These are phyloP conservation scores for Epichloe coenophiala DNA, from an alignment of 2,329 filamentous ascomycete genomes.

Conservation along the genomic window DNA sequence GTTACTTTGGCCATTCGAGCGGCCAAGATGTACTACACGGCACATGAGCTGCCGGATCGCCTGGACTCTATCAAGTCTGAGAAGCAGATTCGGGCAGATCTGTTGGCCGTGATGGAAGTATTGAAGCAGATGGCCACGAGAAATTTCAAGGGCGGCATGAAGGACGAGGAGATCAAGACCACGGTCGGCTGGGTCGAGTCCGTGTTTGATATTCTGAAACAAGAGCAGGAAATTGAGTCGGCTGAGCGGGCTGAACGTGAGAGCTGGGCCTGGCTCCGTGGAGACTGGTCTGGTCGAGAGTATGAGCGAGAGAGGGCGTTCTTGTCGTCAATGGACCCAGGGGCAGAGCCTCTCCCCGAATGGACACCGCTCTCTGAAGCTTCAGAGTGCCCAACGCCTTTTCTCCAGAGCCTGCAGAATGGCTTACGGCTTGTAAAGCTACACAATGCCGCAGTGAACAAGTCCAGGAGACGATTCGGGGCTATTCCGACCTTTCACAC, in stretches of 20 bases:
- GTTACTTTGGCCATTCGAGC: constrained; percentile 91
- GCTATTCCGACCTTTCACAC: constrained; percentile 79
- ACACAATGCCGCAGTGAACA: constrained; percentile 78
- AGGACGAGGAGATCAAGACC: constrained; percentile 59
- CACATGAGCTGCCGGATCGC: constrained; percentile 75
- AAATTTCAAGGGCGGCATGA: constrained; percentile 73
- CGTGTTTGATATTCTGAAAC: constrained; percentile 61
- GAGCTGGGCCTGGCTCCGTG: constrained; percentile 66
- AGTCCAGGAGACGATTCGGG: constrained; percentile 76
- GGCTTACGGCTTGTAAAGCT: constrained; percentile 72
- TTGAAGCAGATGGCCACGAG: constrained; percentile 83
- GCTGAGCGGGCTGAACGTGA: constrained; percentile 56
- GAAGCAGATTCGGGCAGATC: constrained; percentile 67
- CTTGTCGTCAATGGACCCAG: constrained; percentile 57
- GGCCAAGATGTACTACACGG: constrained; percentile 91
- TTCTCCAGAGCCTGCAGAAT: constrained; percentile 61
- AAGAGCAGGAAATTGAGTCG: constrained; percentile 66
- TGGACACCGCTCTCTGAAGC: constrained; percentile 42
- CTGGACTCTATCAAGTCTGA: constrained; percentile 81
- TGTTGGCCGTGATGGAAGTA: constrained; percentile 78
- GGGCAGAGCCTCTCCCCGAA: constrained; percentile 46
- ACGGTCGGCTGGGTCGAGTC: constrained; percentile 70
- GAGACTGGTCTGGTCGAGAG: constrained; percentile 65
- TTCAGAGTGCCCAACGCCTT: constrained; percentile 50
- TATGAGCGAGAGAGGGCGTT: constrained; percentile 72